Base-by-base conservation (phyloP, 352 stramenopile genomes). In the Aphanomyces cochlioides region DNA sequence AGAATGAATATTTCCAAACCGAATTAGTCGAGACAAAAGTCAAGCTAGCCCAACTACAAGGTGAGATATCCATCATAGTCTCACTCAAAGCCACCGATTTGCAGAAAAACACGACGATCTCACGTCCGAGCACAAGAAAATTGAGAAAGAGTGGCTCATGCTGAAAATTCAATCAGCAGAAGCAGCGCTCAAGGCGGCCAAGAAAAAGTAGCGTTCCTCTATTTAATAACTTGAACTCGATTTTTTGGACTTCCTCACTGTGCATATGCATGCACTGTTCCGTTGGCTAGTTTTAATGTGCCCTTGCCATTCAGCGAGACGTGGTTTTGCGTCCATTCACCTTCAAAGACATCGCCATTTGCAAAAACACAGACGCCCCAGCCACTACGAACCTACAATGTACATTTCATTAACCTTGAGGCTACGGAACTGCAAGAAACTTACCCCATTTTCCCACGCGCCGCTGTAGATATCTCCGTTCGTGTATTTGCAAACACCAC, bases 11-110 rank as follows among this genome's bases (percentile, higher is more conserved):
- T 73, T 93, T 90, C 75, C 85, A 92, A 67, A 75, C 77, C 68
- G 85, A 93, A 58, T 74, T 93, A 58, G 90, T 93, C 47, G 80
- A 90, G 67, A 90, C 79, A 76, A 92, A 93, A 81, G 87, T 93
- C 77, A 88, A 90, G 57, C 76, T 91, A 37, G 84, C 85, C 4
- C 75, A 89, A 68, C 75, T 92, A 45, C 90, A 79, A 70, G 54
- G 54, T 61, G n/a, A 17, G 36, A 53, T n/a, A 2, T 53, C 45
- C n/a, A 15, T 53, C 45, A 36, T 12, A 58, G 36, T 58, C 36
- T 8, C 21, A 2, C 17, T 19, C 50, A 58, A 1, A 19, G 8
- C 13, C 21, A 36, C 3, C 21, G 15, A 36, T 36, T 1, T 58
- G 54, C 43, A 61, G 81, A 89, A 66, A 78, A 78, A 56, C 89